These are phyloP conservation scores for Pseudozyma sp. DNA, from an alignment of 1,284 basidiomycete species.

Conservation along the genomic window DNA sequence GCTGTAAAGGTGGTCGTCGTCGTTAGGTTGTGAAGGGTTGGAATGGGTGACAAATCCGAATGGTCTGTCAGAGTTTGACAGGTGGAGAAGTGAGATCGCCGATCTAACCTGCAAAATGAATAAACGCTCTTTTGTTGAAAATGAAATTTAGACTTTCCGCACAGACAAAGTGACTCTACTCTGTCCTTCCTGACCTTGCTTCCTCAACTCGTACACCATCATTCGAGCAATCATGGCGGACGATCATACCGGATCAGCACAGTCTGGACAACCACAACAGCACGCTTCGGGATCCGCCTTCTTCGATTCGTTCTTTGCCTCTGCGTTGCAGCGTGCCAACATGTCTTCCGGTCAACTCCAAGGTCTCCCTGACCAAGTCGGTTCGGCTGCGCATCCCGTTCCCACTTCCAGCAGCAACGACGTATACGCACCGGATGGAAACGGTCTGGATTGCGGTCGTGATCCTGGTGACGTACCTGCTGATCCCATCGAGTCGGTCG, in stretches of 20 bases:
- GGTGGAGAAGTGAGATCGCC: constrained; percentile 6
- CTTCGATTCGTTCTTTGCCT: constrained; percentile 52
- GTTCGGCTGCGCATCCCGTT: constrained; percentile 26
- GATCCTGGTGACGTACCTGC: constrained; percentile 43
- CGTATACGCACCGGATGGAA: constrained; percentile 42
- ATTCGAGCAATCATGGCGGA: constrained; percentile 3
- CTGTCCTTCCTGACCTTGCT: constrained; percentile 6
- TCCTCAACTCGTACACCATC: constrained; percentile 16
- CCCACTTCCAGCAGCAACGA: constrained; percentile 4
- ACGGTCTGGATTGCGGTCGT: constrained; percentile 47
- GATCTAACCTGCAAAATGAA: not conserved
- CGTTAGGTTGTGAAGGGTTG: not conserved
- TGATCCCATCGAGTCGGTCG: too few species aligned
- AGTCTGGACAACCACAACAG: not conserved
- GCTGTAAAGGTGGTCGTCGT: not conserved
- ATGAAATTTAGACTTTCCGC: constrained; percentile 12
- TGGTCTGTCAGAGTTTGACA: not conserved
- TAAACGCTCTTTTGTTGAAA: not conserved
- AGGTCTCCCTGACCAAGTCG: constrained; percentile 15
- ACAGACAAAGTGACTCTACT: too few species aligned
- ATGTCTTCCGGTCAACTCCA: constrained; percentile 40
- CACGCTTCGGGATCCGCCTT: constrained; percentile 26
- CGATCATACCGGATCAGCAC: constrained; percentile 2
- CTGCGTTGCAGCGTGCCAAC: constrained; percentile 43
- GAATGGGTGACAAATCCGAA: not conserved